A percentile compares a stretch with the other conserved stretches of the same genome.
These are phyloP conservation scores for Nigrospora sphaerica DNA, from an alignment of 2,329 filamentous ascomycete genomes.

Conservation along the genomic window DNA sequence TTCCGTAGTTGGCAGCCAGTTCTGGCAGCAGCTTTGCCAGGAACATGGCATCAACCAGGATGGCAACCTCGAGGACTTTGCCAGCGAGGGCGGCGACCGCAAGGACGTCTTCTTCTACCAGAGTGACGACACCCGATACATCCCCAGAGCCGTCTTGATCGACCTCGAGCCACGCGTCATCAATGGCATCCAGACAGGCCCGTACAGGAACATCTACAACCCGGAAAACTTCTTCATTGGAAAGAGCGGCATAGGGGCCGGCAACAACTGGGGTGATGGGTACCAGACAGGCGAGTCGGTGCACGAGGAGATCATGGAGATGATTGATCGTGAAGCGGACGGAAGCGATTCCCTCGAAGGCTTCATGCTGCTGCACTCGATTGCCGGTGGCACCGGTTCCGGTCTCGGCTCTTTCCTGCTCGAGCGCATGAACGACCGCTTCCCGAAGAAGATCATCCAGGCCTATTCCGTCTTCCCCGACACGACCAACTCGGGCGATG, in stretches of 20 bases:
- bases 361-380: slow-evolving; percentile 98
- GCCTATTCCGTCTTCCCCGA: slow-evolving; percentile 98
- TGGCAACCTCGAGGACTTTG: slow-evolving; percentile 95
- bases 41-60: slow-evolving; percentile 98
- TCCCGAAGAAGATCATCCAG: slow-evolving; percentile 98
- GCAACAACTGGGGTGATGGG: slow-evolving; percentile 97
- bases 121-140: slow-evolving; percentile 97
- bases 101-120: slow-evolving; percentile 99
- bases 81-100: slow-evolving; percentile 92
- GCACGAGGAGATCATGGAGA: slow-evolving; percentile 96
- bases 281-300: slow-evolving; percentile 89
- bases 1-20: slow-evolving; percentile 78
- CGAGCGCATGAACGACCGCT: slow-evolving; percentile 91
- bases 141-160: slow-evolving; percentile 89
- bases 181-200: slow-evolving; percentile 83
- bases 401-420: slow-evolving; percentile 93
- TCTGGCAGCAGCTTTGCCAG: slow-evolving; percentile 97
- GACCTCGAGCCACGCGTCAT: slow-evolving; percentile 93
- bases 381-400: slow-evolving; percentile 92
- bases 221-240: slow-evolving; percentile 98
- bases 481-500: slow-evolving; percentile 76
- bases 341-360: slow-evolving; percentile 97
- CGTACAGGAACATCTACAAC: slow-evolving; percentile 99
- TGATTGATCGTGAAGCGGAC: slow-evolving; percentile 98
- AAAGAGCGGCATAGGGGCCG: slow-evolving; percentile 86